Evolutionary conservation across 2,329 filamentous ascomycete species (phyloP).

Genomic region (Biscogniauxia marginata): DNA sequence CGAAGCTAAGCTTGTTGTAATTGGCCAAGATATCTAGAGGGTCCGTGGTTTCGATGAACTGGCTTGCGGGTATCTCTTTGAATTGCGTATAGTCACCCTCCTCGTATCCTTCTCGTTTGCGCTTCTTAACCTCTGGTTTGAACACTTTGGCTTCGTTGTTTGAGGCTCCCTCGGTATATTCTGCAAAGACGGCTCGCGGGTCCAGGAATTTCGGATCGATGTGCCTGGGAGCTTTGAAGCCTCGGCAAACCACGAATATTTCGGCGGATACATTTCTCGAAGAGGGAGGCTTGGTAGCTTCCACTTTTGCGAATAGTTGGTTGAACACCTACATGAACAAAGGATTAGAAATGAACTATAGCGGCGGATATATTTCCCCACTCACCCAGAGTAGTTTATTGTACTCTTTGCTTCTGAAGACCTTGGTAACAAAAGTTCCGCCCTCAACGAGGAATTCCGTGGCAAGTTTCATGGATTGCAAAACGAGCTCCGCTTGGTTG

Average conservation of each 20-base stretch:
- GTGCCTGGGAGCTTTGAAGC: conserved; percentile 91
- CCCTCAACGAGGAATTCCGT: conserved; percentile 89
- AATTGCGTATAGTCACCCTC: conserved; percentile 92
- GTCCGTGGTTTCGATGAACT: conserved; percentile 91
- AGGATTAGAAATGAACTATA: conserved; percentile 16
- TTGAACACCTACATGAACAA: conserved; percentile 97
- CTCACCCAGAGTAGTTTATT: conserved; percentile 53
- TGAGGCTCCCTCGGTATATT: conserved; percentile 78
- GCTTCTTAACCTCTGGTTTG: conserved; percentile 95
- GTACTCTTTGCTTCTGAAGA: conserved; percentile 96
- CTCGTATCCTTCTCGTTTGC: conserved; percentile 96
- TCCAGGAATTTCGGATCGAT: conserved; percentile 93
- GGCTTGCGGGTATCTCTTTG: conserved; percentile 83
- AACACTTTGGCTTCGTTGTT: conserved; percentile 99
- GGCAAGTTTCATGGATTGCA: conserved; percentile 89
- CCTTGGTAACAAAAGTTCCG: conserved; percentile 94
- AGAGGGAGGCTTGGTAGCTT: conserved; percentile 95
- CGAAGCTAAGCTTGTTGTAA: conserved; percentile 80
- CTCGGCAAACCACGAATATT: conserved; percentile 96
- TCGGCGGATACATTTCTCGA: conserved; percentile 96
- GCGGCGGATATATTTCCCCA: neutral
- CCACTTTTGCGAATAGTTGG: conserved; percentile 90
- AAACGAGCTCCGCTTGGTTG: conserved; percentile 88
- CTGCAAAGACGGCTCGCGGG: conserved; percentile 84
- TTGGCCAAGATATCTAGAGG: conserved; percentile 88